Evolutionary conservation across 441 rosid genomes (phyloP).

Genomic region (Adansonia madagascariensis): DNA sequence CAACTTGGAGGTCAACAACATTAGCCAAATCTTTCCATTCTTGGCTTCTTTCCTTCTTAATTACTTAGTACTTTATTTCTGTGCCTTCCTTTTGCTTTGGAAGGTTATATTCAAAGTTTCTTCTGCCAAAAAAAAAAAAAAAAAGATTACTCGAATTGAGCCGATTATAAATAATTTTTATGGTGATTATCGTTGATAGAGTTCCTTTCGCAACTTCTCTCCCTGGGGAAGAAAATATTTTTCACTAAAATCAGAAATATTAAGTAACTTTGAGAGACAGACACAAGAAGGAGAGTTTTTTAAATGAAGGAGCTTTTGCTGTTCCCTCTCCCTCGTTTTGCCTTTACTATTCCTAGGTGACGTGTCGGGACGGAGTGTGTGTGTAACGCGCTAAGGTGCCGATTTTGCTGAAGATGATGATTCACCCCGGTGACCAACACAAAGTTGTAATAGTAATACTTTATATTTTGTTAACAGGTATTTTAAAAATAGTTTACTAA

Average conservation of each 20-base stretch:
- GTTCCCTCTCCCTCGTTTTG: slow-evolving; percentile 38
- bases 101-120: slow-evolving; percentile 36
- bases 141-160: neutral
- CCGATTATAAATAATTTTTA: neutral
- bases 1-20: slow-evolving; percentile 63
- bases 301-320: slow-evolving; percentile 20
- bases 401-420: too few species aligned
- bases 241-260: neutral
- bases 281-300: neutral
- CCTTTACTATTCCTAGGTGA: slow-evolving; percentile 42
- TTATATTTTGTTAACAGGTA: too few species aligned
- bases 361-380: slow-evolving; percentile 26
- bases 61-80: slow-evolving; percentile 25
- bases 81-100: slow-evolving; percentile 12
- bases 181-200: neutral
- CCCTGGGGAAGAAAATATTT: neutral
- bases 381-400: too few species aligned
- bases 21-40: slow-evolving; percentile 42
- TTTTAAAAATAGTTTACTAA: too few species aligned
- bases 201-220: neutral
- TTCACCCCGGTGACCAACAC: too few species aligned
- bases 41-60: slow-evolving; percentile 21
- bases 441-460: too few species aligned
- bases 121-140: slow-evolving; percentile 5
- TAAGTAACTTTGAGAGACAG: neutral